Evolutionary conservation across 352 stramenopile genomes (phyloP).

Genomic region (Globisporangium solare): DNA sequence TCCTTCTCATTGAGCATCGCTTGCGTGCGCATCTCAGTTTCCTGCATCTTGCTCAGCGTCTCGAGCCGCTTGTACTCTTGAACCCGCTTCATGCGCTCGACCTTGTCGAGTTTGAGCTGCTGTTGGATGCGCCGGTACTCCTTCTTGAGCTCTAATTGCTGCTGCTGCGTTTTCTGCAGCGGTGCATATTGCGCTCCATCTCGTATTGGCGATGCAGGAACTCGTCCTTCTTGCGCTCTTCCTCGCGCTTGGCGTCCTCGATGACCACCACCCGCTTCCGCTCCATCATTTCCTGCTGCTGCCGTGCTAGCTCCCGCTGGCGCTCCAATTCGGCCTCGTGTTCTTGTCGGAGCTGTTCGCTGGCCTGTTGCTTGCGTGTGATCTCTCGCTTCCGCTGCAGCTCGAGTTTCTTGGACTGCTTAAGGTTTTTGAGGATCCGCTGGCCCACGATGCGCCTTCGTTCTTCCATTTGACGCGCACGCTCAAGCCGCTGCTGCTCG

Average conservation of each 20-base stretch:
- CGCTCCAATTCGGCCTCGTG: constrained; percentile 61
- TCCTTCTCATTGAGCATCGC: constrained; percentile 80
- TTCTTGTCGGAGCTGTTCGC: constrained; percentile 45
- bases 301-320: constrained; percentile 43
- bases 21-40: constrained; percentile 77
- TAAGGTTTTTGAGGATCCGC: constrained; percentile 68
- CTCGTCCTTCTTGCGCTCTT: constrained; percentile 68
- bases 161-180: constrained; percentile 60
- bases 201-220: constrained; percentile 60
- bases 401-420: constrained; percentile 59
- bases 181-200: constrained; percentile 63
- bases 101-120: constrained; percentile 87
- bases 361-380: constrained; percentile 48
- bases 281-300: constrained; percentile 70
- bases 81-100: constrained; percentile 89
- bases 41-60: constrained; percentile 81
- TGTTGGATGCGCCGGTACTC: constrained; percentile 81
- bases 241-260: constrained; percentile 63
- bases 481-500: constrained; percentile 61
- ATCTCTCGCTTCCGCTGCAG: constrained; percentile 62
- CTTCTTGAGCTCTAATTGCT: constrained; percentile 74
- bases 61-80: constrained; percentile 91
- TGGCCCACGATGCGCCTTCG: constrained; percentile 46
- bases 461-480: constrained; percentile 62
- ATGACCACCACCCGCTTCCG: constrained; percentile 66